Base-by-base conservation (phyloP, 2,329 filamentous ascomycete genomes). In the Trichophyton rubrum region DNA sequence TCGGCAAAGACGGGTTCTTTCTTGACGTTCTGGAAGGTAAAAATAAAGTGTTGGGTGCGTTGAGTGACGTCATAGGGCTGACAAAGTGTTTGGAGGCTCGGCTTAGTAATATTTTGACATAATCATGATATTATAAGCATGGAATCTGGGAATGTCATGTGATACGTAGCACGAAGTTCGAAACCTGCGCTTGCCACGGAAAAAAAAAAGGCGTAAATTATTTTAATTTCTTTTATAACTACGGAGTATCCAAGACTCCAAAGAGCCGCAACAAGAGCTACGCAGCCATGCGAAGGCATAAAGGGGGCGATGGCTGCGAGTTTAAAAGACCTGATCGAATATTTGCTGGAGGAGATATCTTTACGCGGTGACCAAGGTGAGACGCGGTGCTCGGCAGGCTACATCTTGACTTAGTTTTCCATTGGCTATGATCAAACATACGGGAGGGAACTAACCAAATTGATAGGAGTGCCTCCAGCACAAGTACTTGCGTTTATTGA, bases 301-400 rank as follows among this genome's bases (percentile, higher is more conserved):
- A 59, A 58, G 20, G 27, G 20, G 41, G 56, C 57, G 59, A 80
- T 80, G 78, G 75, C 73, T 59, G 74, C 72, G 62, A 79, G 79
- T 60, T 73, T 83, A 62, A 82, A 83, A 68, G 76, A 79, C 57
- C 71, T 86, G 64, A 76, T 85, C 63, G 78, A 84, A 67, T 80
- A 77, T 71, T 68, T 85, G 60, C 73, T 85, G 56, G 77, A 79
- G 62, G 79, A 83, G 70, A 79, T 85, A 69, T 82, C 82, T 24
- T 75, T 85, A 55, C 78, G 77, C 65, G 82, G 82, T 64, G 76
- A 77, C 59, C 74, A 79, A 76, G 83, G 83, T 84, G 74, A 67
- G 80, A 22, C 24, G n/a, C 27, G 24, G 20, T 75, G 63, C 64
- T 24, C 30, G 45, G 9, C n/a, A 40, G 4, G 64, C 60, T 55